A percentile compares a stretch with the other conserved stretches of the same genome.
These are phyloP conservation scores for Rhinocladiella similis DNA, from an alignment of 2,329 filamentous ascomycete species.

Conservation along the genomic window DNA sequence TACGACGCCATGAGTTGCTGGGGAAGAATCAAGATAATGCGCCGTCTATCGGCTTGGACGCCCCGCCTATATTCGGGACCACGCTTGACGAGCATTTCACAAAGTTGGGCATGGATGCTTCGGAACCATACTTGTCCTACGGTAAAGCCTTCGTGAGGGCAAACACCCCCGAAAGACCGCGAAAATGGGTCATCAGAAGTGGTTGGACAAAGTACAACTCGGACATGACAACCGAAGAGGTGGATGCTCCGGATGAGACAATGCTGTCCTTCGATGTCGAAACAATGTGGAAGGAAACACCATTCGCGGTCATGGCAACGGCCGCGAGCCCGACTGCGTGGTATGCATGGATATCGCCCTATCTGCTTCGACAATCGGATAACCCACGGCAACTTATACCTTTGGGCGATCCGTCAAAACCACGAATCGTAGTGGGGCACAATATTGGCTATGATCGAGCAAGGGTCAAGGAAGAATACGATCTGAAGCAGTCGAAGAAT, in stretches of 20 bases:
- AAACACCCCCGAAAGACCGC: constrained; percentile 60
- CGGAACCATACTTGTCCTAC: constrained; percentile 76
- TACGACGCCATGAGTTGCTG: constrained; percentile 79
- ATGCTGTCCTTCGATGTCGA: constrained; percentile 95
- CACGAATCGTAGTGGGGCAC: constrained; percentile 84
- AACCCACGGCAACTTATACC: constrained; percentile 81
- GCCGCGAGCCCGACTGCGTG: constrained; percentile 85
- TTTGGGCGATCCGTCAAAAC: constrained; percentile 71
- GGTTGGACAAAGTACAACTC: constrained; percentile 93
- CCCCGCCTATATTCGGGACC: constrained; percentile 75
- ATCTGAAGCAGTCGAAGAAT: constrained; percentile 76
- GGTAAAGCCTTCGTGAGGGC: constrained; percentile 72
- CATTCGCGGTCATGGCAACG: constrained; percentile 95
- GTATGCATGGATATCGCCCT: constrained; percentile 98
- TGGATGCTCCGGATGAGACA: constrained; percentile 75
- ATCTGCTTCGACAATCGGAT: constrained; percentile 80
- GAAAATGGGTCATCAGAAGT: constrained; percentile 73
- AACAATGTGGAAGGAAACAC: constrained; percentile 90
- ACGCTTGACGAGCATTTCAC: constrained; percentile 93
- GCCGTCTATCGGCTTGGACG: constrained; percentile 78
- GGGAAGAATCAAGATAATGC: constrained; percentile 83
- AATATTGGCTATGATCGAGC: constrained; percentile 95
- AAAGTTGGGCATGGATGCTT: constrained; percentile 79
- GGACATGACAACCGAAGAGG: constrained; percentile 70
- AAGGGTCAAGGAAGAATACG: constrained; percentile 84